Evolutionary conservation across 345 rosid species (phyloP), one percentile per base, ranked within the genome.

Genomic region (Leavenworthia alabamica): DNA sequence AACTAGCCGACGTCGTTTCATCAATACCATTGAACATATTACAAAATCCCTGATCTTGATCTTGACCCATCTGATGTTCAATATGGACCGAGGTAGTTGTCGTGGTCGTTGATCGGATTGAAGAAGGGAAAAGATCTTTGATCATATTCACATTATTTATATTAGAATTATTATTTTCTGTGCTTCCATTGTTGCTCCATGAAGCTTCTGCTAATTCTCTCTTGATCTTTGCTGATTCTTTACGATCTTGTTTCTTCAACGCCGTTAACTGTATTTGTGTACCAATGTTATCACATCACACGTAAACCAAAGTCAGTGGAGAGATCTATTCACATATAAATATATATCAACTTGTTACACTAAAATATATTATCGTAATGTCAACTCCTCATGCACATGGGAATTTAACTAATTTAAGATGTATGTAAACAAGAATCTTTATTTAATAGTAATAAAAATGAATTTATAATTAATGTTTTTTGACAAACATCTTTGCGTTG

Each of bases 161-260:
- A 44, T 85, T 92, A 29, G 77, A 79, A 60, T 75, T 75, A 75
- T 71, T 82, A 4, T 78, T 81, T n/a, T 71, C 70, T 9, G 60
- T 71, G 44, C 88, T 85, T 31, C 77, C 96, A 66, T 83, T 81
- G 71, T 85, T 81, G 84, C 88, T 88, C 89, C 89, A 79, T 37
- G 92, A 85, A 62, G 71, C 81, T 35, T 85, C 78, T 49, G 73
- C 70, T 29, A 59, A 10, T 68, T 87, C 91, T 78, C 79, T 81
- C 80, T 79, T 83, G 73, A 64, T 58, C 56, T 65, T 73, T 65
- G 67, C 8, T 26, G 55, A 64, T 52, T 76, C 87, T 28, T 73
- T 77, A 58, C 80, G 68, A 32, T 80, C 92, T 71, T 77, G 79
- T 27, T 60, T 73, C 66, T 75, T 88, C 68, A 88, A 58, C 53